These are phyloP conservation scores for Aspergillus sparsus DNA, from an alignment of 495 filamentous ascomycete genomes.

Conservation along the genomic window DNA sequence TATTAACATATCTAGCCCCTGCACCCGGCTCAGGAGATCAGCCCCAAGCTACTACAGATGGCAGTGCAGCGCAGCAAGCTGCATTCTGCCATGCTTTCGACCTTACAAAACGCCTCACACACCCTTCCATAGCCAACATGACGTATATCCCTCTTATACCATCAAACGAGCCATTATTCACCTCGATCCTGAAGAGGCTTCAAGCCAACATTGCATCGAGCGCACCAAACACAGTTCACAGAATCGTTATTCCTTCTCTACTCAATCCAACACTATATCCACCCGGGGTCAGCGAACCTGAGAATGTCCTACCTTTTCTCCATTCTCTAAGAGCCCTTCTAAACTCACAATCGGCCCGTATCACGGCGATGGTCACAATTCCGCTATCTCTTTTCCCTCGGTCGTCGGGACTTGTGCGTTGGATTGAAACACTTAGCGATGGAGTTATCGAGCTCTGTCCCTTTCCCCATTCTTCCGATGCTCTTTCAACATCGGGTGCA, in stretches of 20 bases:
- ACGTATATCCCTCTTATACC: constrained; percentile 56
- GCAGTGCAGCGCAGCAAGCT: constrained; percentile 27
- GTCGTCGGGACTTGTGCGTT: constrained; percentile 73
- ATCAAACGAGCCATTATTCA: constrained; percentile 61
- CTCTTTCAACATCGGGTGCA: constrained; percentile 55
- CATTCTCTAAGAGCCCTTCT: constrained; percentile 77
- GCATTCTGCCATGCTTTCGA: constrained; percentile 90
- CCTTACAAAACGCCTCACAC: constrained; percentile 75
- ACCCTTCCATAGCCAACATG: constrained; percentile 58
- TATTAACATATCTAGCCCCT: constrained; percentile 31
- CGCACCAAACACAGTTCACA: constrained; percentile 66
- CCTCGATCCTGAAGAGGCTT: constrained; percentile 62
- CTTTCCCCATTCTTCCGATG: constrained; percentile 67
- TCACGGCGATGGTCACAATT: constrained; percentile 76
- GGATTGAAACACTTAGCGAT: constrained; percentile 84
- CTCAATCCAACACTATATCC: constrained; percentile 84
- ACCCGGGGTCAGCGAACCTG: constrained; percentile 62
- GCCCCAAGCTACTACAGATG: constrained; percentile 24
- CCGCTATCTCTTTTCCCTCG: constrained; percentile 82
- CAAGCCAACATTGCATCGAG: constrained; percentile 57
- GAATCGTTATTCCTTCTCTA: constrained; percentile 78
- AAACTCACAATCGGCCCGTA: constrained; percentile 59
- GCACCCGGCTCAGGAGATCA: constrained; percentile 29
- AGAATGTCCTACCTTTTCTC: constrained; percentile 77
- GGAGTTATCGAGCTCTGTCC: constrained; percentile 87